These are phyloP conservation scores for Eutypa lata DNA, from an alignment of 2,329 filamentous ascomycete genomes.

Conservation along the genomic window DNA sequence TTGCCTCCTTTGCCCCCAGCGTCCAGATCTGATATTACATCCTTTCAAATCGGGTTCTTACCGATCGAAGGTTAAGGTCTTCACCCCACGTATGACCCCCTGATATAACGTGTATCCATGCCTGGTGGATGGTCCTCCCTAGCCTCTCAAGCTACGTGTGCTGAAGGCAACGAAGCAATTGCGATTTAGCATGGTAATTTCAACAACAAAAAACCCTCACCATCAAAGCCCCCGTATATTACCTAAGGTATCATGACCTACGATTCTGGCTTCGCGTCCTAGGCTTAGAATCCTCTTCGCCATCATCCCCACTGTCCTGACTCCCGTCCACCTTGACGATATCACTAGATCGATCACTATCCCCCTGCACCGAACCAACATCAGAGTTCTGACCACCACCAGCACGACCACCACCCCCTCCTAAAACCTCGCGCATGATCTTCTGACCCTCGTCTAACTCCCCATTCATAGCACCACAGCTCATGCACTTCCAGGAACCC, in stretches of 20 bases:
- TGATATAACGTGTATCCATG: too few relatives aligned
- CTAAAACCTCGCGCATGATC: conserved; percentile 65
- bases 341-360: conserved; percentile 20
- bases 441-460: conserved; percentile 72
- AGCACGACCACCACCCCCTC: neutral
- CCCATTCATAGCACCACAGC: conserved; percentile 80
- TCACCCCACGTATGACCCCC: too few relatives aligned
- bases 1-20: too few relatives aligned
- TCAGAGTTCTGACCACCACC: neutral
- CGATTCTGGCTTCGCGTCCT: conserved; percentile 8
- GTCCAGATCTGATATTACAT: too few relatives aligned
- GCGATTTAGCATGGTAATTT: too few relatives aligned
- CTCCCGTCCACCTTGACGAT: conserved; percentile 15
- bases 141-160: too few relatives aligned
- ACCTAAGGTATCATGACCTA: conserved; percentile 3
- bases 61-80: too few relatives aligned
- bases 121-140: too few relatives aligned
- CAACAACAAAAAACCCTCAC: too few relatives aligned
- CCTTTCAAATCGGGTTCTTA: too few relatives aligned
- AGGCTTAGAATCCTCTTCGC: conserved; percentile 8
- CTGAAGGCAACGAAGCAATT: too few relatives aligned
- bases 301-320: conserved; percentile 17
- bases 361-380: conserved; percentile 3
- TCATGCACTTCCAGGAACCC: conserved; percentile 83
- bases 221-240: too few relatives aligned